Conservation (phyloP, 306 rosid species). For the Alnus glutinosa region DNA sequence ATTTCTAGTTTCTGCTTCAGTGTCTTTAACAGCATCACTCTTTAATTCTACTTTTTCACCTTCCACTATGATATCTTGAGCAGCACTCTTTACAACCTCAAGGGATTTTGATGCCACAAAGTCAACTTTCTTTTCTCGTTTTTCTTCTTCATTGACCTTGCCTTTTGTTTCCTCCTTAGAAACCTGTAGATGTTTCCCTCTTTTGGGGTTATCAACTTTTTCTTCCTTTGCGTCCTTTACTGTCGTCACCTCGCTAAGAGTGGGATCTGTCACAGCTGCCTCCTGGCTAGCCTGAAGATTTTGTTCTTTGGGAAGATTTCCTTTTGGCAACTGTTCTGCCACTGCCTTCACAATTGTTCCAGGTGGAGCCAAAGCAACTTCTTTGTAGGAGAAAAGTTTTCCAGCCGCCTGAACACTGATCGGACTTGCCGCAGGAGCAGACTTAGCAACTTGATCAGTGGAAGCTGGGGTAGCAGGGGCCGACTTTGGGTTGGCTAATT, state of each 20-base stretch:
- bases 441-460: constrained; percentile 55
- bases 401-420: constrained; percentile 72
- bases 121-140: constrained; percentile 29
- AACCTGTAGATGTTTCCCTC: constrained; percentile 32
- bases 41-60: constrained; percentile 35
- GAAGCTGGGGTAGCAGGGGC: constrained; percentile 68
- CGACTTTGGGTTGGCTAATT: constrained; percentile 58
- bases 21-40: constrained; percentile 30
- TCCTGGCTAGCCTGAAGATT: constrained; percentile 42
- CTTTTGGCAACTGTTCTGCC: constrained; percentile 70
- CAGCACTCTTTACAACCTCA: constrained; percentile 34
- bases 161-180: constrained; percentile 29
- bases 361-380: constrained; percentile 98
- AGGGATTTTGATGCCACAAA: constrained; percentile 27
- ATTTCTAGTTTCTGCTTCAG: constrained; percentile 41
- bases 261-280: constrained; percentile 38
- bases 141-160: constrained; percentile 25
- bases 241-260: constrained; percentile 28
- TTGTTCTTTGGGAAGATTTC: constrained; percentile 37
- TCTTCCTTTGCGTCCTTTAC: constrained; percentile 40
- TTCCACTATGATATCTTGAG: constrained; percentile 37
- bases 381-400: constrained; percentile 89
- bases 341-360: constrained; percentile 95
- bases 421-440: constrained; percentile 45
- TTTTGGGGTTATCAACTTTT: constrained; percentile 35